Evolutionary conservation across 2,329 filamentous ascomycete genomes (phyloP), one percentile per base, ranked within the genome.

Genomic region (Aspergillus sp.): DNA sequence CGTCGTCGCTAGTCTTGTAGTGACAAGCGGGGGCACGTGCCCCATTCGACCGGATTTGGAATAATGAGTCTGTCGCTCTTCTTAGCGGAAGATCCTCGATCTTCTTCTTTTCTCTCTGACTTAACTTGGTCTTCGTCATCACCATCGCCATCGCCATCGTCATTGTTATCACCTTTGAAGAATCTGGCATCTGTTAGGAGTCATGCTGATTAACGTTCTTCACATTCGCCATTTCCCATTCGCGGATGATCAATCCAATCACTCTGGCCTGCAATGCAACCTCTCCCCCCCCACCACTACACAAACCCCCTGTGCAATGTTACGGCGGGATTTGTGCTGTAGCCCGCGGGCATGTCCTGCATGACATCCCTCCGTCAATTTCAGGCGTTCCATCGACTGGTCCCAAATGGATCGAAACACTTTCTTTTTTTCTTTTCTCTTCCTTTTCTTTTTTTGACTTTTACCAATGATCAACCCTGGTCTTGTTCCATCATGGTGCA

Each of bases 331-430:
- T 51, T 51, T 42, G 44, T 40, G 48, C 51, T 39, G 51, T 47
- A 52, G 48, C 47, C 51, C 50, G 48, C 51, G 46, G 43, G 44
- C 43, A 48, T 47, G 42, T 49, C 50, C 52, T 55, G 50, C 56
- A 52, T 51, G 47, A 52, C 46, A 46, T 54, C 45, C 36, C 33
- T 29, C 42, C 30, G 38, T 27, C 45, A 45, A 48, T 47, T 45
- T 43, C 40, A 47, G 43, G 36, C 33, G 44, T 31, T 35, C 12
- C 45, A 37, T 47, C 37, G 38, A 13, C 40, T 33, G 30, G 44
- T 37, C 29, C 30, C 28, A 12, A 35, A 42, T 47, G 34, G 37
- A 46, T 44, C 52, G 42, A 43, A 42, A 31, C 44, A 31, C 42
- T 38, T 34, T 34, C 33, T 13, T 34, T 34, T 34, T 19, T 34